A percentile compares a stretch with the other conserved stretches of the same genome.
Conservation (phyloP, 108 stramenopile species). For the Schizochytrium sp. region DNA sequence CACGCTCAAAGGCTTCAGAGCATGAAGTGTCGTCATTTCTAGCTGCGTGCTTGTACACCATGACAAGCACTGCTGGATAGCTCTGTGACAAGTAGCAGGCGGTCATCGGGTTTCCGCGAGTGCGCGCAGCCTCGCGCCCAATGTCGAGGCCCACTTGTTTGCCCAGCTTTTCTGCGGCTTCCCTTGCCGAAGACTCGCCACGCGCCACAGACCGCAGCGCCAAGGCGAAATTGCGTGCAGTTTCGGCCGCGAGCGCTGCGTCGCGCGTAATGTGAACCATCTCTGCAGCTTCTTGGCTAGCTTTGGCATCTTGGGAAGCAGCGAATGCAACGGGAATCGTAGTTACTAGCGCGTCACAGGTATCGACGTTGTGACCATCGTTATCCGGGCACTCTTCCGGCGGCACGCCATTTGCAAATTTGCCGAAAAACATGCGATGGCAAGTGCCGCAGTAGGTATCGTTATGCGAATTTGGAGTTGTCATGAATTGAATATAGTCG, state of each 20-base stretch:
- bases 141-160: not conserved
- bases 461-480: constrained; percentile 64
- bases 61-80: constrained; percentile 57
- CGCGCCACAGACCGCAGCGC: constrained; percentile 17
- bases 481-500: constrained; percentile 73
- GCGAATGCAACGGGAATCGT: constrained; percentile 60
- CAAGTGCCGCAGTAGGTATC: constrained; percentile 78
- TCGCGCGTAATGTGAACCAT: not conserved
- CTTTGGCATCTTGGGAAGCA: constrained; percentile 20
- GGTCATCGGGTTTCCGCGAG: not conserved
- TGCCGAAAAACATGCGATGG: constrained; percentile 85
- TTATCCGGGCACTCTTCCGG: constrained; percentile 73
- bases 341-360: constrained; percentile 65
- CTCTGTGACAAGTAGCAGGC: constrained; percentile 65
- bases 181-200: not conserved
- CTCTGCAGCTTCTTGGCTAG: not conserved
- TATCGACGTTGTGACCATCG: constrained; percentile 77
- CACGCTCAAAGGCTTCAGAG: constrained; percentile 17
- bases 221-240: constrained; percentile 47
- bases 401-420: constrained; percentile 46
- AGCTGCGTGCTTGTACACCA: constrained; percentile 59
- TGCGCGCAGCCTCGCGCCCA: not conserved
- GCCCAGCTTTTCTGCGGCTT: not conserved
- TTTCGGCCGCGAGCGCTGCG: constrained; percentile 37
- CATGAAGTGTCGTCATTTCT: constrained; percentile 14